Evolutionary conservation across 139 green algal species (phyloP).

Genomic region (Haematococcus lacustris): DNA sequence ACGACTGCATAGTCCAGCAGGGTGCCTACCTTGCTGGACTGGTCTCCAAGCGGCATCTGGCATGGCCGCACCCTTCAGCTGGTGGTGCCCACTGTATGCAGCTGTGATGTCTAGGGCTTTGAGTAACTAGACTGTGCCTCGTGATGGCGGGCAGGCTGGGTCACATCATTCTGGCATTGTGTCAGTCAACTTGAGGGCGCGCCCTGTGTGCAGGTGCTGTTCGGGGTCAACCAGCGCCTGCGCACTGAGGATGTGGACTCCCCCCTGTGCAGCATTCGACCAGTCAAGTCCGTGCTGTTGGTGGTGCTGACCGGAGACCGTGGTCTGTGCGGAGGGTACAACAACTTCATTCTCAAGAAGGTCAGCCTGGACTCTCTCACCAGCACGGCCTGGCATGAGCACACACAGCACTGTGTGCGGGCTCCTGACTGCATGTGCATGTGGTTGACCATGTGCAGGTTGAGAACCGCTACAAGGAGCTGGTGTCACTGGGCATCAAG

Average conservation of each 20-base stretch:
- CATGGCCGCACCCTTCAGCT: too few relatives aligned
- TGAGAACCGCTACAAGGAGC: conserved; percentile 80
- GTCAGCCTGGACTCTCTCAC: too few relatives aligned
- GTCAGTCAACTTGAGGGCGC: background rate
- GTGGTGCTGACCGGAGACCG: conserved; percentile 90
- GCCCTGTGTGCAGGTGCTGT: conserved; percentile 72
- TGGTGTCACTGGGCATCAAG: conserved; percentile 73
- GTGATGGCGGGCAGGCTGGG: too few relatives aligned
- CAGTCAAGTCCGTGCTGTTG: conserved; percentile 91
- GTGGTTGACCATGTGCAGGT: conserved; percentile 17
- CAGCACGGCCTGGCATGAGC: too few relatives aligned
- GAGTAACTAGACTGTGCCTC: too few relatives aligned
- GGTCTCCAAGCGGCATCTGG: too few relatives aligned
- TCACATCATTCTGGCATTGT: background rate
- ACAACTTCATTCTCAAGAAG: conserved; percentile 94
- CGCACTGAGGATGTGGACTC: conserved; percentile 94
- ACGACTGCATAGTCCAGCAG: too few relatives aligned
- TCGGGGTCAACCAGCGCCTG: conserved; percentile 94
- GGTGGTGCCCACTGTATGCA: too few relatives aligned
- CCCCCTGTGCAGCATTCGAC: conserved; percentile 81
- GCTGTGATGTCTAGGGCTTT: too few relatives aligned
- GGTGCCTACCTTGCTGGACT: too few relatives aligned
- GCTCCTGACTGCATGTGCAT: too few relatives aligned
- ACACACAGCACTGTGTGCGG: too few relatives aligned
- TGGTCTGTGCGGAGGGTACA: conserved; percentile 98